Conservation (phyloP, 768 basidiomycete genomes). For the Leucosporidium creatinivorum region DNA sequence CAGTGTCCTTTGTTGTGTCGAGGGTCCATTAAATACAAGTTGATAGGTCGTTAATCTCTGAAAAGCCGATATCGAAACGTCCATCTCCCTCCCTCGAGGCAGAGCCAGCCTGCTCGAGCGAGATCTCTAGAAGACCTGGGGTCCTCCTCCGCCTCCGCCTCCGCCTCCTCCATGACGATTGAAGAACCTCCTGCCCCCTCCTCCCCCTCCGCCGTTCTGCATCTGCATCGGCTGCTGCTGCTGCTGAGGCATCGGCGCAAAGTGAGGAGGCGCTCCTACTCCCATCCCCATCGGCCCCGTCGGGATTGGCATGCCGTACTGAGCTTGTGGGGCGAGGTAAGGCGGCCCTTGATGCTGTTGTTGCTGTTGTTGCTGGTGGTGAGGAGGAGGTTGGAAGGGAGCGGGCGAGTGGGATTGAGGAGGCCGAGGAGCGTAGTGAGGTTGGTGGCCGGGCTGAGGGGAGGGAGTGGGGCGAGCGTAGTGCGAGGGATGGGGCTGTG, state of each 20-base stretch:
- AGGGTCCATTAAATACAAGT: too few relatives aligned
- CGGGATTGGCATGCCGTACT: too few relatives aligned
- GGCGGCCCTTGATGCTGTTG: slow-evolving; percentile 3
- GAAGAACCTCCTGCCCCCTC: neutral
- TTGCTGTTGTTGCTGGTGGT: slow-evolving; percentile 14
- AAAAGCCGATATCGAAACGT: too few relatives aligned
- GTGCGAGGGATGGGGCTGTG: neutral
- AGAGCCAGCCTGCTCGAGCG: too few relatives aligned
- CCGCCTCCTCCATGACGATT: neutral
- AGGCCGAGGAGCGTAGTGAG: neutral
- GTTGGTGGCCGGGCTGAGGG: neutral
- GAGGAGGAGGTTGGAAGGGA: slow-evolving; percentile 1
- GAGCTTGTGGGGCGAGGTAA: neutral
- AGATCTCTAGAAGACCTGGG: neutral
- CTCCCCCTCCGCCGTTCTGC: slow-evolving; percentile 30
- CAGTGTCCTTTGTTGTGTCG: too few relatives aligned
- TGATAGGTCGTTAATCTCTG: too few relatives aligned
- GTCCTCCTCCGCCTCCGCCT: neutral
- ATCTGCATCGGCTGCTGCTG: slow-evolving; percentile 46
- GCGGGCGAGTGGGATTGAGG: slow-evolving; percentile 1
- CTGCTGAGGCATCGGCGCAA: slow-evolving; percentile 41
- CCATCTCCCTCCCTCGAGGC: too few relatives aligned
- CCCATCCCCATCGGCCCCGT: too few relatives aligned
- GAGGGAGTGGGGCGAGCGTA: slow-evolving; percentile 27
- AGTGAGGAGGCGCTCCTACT: too few relatives aligned